A percentile compares a stretch with the other conserved stretches of the same genome.
These are phyloP conservation scores for Boletellus ananiceps DNA, from an alignment of 768 basidiomycete species.

Conservation along the genomic window DNA sequence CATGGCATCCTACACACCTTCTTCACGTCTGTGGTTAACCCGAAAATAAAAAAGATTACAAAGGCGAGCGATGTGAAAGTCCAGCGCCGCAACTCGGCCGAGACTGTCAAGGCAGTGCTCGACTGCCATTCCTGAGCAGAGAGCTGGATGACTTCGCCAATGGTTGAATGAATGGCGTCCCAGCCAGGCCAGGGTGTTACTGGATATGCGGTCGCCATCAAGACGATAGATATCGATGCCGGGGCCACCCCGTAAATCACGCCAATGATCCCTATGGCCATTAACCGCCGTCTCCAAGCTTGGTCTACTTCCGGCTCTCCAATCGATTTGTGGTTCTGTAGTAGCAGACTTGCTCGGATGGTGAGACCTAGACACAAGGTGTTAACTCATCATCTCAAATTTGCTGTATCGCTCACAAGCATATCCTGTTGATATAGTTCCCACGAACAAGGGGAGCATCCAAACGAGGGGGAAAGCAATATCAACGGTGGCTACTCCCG, in stretches of 20 bases:
- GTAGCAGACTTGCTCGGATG: conserved; percentile 2
- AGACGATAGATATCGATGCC: conserved; percentile 8
- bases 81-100: conserved; percentile 17
- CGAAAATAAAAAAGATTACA: conserved; percentile 16
- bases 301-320: background rate
- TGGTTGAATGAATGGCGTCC: conserved; percentile 15
- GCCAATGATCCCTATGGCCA: conserved; percentile 9
- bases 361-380: conserved; percentile 4
- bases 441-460: conserved; percentile 43
- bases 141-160: conserved; percentile 3
- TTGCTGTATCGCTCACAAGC: conserved; percentile 11
- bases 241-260: conserved; percentile 10
- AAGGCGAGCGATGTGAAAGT: conserved; percentile 10
- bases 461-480: conserved; percentile 40
- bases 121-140: conserved; percentile 10
- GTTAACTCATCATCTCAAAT: background rate
- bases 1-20: conserved; percentile 10
- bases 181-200: conserved; percentile 20
- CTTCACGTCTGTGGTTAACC: conserved; percentile 13
- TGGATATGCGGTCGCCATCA: conserved; percentile 5
- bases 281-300: conserved; percentile 13
- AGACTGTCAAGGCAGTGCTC: background rate
- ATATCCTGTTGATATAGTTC: conserved; percentile 43
- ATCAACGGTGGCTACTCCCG: conserved; percentile 31
- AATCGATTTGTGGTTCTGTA: background rate